These are phyloP conservation scores for Nannochloropsis salina DNA, from an alignment of 108 stramenopile species.

Conservation along the genomic window DNA sequence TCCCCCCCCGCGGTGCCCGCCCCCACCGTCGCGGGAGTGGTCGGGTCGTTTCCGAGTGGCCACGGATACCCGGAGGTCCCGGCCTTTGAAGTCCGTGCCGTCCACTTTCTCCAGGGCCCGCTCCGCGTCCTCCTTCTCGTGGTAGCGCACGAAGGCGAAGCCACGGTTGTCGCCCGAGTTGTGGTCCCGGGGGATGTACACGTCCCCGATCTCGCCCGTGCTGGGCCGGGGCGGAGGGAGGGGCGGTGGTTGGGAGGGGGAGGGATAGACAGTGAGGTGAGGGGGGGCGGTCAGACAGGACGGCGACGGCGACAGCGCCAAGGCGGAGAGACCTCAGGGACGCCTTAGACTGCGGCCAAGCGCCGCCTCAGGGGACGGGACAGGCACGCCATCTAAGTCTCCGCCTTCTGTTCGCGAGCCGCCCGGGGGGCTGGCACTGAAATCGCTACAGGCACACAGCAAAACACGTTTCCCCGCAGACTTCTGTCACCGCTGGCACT, in stretches of 20 bases:
- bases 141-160: constrained; percentile 55
- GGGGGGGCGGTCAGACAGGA: background rate
- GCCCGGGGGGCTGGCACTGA: too few species aligned
- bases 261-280: background rate
- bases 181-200: constrained; percentile 52
- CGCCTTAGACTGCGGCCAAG: background rate
- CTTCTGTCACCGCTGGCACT: too few species aligned
- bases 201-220: constrained; percentile 50
- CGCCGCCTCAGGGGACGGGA: background rate
- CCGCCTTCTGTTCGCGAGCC: too few species aligned
- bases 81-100: constrained; percentile 47
- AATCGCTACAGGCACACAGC: too few species aligned
- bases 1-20: background rate
- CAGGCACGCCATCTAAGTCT: background rate
- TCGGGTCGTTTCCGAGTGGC: constrained; percentile 30
- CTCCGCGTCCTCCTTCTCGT: constrained; percentile 52
- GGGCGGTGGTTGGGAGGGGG: background rate
- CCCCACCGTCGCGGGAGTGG: constrained; percentile 1
- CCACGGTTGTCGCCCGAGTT: constrained; percentile 45
- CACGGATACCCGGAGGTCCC: constrained; percentile 36
- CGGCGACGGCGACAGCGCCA: background rate
- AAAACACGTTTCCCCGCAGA: too few species aligned
- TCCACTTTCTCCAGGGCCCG: constrained; percentile 47
- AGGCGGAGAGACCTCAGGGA: too few species aligned
- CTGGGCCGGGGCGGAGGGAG: constrained; percentile 10